Base-by-base conservation (phyloP, 2,329 filamentous ascomycete genomes). In the Trichophyton benhamiae region DNA sequence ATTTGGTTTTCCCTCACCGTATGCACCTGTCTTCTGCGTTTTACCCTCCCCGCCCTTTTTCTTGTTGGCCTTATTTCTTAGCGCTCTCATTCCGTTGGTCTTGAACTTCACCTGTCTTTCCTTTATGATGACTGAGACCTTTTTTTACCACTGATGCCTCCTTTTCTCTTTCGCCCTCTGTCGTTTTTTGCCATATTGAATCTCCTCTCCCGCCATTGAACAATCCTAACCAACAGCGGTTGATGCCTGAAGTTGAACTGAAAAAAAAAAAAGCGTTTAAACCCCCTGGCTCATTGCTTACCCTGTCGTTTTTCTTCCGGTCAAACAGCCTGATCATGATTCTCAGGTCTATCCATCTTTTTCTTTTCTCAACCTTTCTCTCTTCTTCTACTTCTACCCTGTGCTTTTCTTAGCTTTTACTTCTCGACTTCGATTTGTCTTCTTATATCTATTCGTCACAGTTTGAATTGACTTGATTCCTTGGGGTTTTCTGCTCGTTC, bases 241-340 rank as follows among this genome's bases (percentile, higher is more conserved):
- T 53, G 49, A 53, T 33, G 49, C 11, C 27, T 53, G 22, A 53
- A 53, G 49, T n/a, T 33, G 49, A 53, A 30, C 49, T 53, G 33
- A 38, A 44, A 27, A 27, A 38, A 44, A 27, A 27, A 20, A 53
- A 53, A 53, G 49, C n/a, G 38, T 25, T 59, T 59, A 38, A 20
- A 15, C 57, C 20, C 20, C n/a, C 38, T 22, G 9, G 30, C 30
- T 27, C 27, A 17, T 63, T 64, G 61, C 61, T 62, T 61, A 60
- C 63, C 65, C 61, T 66, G 60, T 49, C 58, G 64, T 66, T 64
- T 65, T 64, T 63, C 65, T 64, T n/a, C n/a, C 41, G 41, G 53
- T 64, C 61, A 13, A 30, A 52, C 11, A 30, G 49, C 22, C 49
- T 53, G 49, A 33, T 53, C 30, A 53, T 53, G 49, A 53, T 53